Conservation (phyloP, 345 rosid genomes). For the Mallotus nudiflorus region DNA sequence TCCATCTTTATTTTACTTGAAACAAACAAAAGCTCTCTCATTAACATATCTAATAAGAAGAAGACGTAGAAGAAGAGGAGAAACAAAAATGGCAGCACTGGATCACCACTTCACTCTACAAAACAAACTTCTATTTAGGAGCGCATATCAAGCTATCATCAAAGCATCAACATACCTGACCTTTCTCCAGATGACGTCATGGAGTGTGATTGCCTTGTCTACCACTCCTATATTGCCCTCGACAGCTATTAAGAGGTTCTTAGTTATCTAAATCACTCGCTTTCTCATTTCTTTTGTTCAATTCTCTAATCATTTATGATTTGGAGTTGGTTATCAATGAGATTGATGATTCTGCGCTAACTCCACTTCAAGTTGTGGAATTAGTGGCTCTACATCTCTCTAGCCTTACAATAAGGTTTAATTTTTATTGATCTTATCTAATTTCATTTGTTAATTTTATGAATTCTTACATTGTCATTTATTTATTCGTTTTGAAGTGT, state of each 20-base stretch:
- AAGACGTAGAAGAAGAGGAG: neutral
- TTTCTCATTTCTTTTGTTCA: neutral
- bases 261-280: no score
- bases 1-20: no score
- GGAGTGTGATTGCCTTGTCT: conserved; percentile 84
- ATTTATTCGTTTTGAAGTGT: neutral
- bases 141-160: conserved; percentile 91
- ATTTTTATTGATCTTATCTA: neutral
- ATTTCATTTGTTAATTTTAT: neutral
- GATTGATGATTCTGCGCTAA: conserved; percentile 80
- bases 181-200: conserved; percentile 80
- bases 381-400: conserved; percentile 81
- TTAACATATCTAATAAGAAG: neutral
- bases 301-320: neutral
- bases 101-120: conserved; percentile 83
- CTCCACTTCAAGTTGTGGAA: conserved; percentile 94
- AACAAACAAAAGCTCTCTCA: neutral
- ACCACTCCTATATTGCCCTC: conserved; percentile 91
- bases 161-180: conserved; percentile 73
- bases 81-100: conserved; percentile 58
- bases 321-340: conserved; percentile 80
- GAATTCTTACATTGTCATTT: neutral
- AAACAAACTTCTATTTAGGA: conserved; percentile 80
- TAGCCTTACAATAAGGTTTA: conserved; percentile 66
- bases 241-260: conserved; percentile 87